These are phyloP conservation scores for Cyclostephanos invisitatus DNA, from an alignment of 108 stramenopile genomes.

Conservation along the genomic window DNA sequence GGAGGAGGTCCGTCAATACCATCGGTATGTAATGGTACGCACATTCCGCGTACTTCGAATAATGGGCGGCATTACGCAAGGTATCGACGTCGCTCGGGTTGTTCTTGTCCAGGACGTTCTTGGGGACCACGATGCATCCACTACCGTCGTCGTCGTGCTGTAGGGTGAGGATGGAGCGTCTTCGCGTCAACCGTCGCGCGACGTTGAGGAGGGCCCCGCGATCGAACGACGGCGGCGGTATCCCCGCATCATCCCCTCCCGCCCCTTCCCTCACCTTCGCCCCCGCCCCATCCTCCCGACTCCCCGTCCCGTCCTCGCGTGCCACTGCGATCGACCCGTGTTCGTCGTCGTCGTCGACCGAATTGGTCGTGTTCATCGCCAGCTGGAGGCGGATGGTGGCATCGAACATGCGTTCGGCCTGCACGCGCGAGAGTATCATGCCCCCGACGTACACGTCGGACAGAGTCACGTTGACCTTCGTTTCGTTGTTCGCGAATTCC, in stretches of 20 bases:
- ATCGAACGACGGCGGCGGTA: not conserved
- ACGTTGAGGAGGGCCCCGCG: slow-evolving; percentile 11
- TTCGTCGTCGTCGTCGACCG: not conserved
- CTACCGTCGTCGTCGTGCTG: slow-evolving; percentile 21
- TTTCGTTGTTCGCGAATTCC: slow-evolving; percentile 50
- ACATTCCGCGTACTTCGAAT: slow-evolving; percentile 31
- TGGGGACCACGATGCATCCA: slow-evolving; percentile 24
- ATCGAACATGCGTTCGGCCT: slow-evolving; percentile 31
- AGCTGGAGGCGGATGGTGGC: slow-evolving; percentile 31
- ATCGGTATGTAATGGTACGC: slow-evolving; percentile 27
- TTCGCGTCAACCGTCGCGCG: not conserved
- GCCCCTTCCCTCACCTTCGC: not conserved
- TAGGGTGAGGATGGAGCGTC: slow-evolving; percentile 29
- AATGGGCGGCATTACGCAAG: slow-evolving; percentile 22
- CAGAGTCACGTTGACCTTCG: slow-evolving; percentile 34
- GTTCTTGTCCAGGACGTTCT: slow-evolving; percentile 22
- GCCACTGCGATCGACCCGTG: too few relatives aligned
- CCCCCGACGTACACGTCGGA: slow-evolving; percentile 46
- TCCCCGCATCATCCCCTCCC: too few relatives aligned
- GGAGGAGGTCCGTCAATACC: slow-evolving; percentile 27
- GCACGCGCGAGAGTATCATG: slow-evolving; percentile 40
- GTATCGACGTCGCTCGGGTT: slow-evolving; percentile 31
- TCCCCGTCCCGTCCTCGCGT: too few relatives aligned
- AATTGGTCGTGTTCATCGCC: slow-evolving; percentile 4
- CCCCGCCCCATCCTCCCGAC: not conserved